Evolutionary conservation across 352 stramenopile genomes (phyloP), one percentile per base, ranked within the genome.

Genomic region (Globisporangium parvum): DNA sequence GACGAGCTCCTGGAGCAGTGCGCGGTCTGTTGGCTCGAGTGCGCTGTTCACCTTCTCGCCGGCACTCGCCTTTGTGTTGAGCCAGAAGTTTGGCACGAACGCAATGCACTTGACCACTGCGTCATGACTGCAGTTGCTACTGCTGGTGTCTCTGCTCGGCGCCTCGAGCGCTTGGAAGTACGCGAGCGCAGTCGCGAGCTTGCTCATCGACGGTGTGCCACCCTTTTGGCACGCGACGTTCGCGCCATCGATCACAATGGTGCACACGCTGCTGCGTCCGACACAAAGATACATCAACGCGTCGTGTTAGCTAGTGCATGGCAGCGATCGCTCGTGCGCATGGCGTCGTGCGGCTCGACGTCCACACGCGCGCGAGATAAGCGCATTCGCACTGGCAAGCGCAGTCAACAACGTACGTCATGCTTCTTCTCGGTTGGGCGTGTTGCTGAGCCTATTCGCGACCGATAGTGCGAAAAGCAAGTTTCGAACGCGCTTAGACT

Each of bases 1-100:
- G 24, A 92, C 79, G 40, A 94, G 59, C 6, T 62, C 47, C 26
- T 69, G 54, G 3, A 94, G 70, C 31, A 86, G 57, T 6, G 50
- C 55, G 65, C 60, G 73, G 53, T 88, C 72, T 18, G 85, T 67
- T 3, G 65, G 71, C n/a, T 72, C 60, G 47, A 88, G 77, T 0
- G 68, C 59, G 11, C 60, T 67, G 21, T 75, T 82, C 55, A 75
- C 67, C n/a, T 58, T 63, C 42, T 54, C 48, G 1, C 44, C 59
- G 15, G 44, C 53, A 51, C 31, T 42, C 37, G 37, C 57, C 54
- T 87, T 90, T n/a, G 64, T 63, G 54, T 91, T 76, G 24, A 93
- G 72, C 81, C 84, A 93, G 39, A 90, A 92, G 40, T 88, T 87
- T 21, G 84, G 84, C 26, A 71, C 78, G 52, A 93, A 93, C 12